A percentile compares a stretch with the other conserved stretches of the same genome.
These are phyloP conservation scores for Plasmodium billcollinsi DNA, from an alignment of 169 alveolate species.

Conservation along the genomic window DNA sequence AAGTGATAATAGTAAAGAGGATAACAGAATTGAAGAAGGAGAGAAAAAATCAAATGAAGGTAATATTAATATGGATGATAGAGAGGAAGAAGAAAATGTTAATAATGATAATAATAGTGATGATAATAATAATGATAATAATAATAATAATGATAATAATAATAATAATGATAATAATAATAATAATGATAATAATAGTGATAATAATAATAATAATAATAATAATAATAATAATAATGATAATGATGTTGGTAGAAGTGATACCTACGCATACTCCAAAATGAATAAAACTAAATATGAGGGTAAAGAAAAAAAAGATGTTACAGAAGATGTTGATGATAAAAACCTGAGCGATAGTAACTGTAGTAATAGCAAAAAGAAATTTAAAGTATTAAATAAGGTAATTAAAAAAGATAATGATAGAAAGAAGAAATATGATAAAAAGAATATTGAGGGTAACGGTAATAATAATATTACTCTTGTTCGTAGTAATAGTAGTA, in stretches of 20 bases:
- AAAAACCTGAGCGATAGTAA: constrained; percentile 1
- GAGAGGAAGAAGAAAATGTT: not conserved
- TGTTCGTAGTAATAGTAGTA: not conserved
- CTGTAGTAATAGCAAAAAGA: not conserved
- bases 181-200: not conserved
- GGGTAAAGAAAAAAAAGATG: too few species aligned
- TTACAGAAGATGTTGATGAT: too few species aligned
- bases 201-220: constrained; percentile 4
- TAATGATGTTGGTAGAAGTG: not conserved
- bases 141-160: not conserved
- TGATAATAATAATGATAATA: constrained; percentile 3
- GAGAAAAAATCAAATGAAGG: not conserved
- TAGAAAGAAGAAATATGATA: not conserved
- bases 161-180: not conserved
- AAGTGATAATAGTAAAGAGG: constrained; percentile 8
- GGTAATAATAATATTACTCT: not conserved
- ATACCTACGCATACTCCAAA: not conserved
- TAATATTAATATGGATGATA: too few species aligned
- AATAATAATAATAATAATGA: not conserved
- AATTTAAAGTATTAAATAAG: not conserved
- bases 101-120: not conserved
- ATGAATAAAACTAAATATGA: not conserved
- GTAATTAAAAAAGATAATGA: constrained; percentile 7
- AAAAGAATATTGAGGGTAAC: not conserved
- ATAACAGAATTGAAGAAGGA: not conserved